Conservation (phyloP, 2,329 filamentous ascomycete species). For the Chaetomium sp. region DNA sequence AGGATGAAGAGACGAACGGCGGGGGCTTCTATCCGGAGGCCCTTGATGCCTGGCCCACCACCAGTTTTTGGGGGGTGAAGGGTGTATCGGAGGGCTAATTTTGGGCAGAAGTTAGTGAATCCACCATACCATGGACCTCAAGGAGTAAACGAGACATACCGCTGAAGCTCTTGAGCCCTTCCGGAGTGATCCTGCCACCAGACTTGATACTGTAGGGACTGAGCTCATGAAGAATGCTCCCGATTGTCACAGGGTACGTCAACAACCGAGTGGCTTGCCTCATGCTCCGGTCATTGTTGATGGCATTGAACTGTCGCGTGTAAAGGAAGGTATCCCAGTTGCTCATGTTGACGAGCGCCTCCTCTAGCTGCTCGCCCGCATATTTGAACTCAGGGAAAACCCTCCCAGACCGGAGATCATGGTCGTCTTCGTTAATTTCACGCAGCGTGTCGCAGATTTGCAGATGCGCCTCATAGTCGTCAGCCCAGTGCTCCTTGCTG, state of each 20-base stretch:
- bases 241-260: slow-evolving; percentile 89
- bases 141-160: slow-evolving; percentile 47
- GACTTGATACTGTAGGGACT: slow-evolving; percentile 81
- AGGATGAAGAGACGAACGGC: slow-evolving; percentile 89
- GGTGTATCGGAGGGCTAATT: slow-evolving; percentile 80
- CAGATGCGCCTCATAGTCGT: slow-evolving; percentile 88
- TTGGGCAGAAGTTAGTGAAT: slow-evolving; percentile 4
- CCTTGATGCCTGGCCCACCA: slow-evolving; percentile 65
- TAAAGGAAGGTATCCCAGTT: slow-evolving; percentile 98
- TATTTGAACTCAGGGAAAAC: slow-evolving; percentile 94
- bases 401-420: slow-evolving; percentile 83
- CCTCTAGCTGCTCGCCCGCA: slow-evolving; percentile 81
- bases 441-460: slow-evolving; percentile 85
- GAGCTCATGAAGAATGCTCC: slow-evolving; percentile 85
- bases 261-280: slow-evolving; percentile 87
- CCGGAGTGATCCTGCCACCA: slow-evolving; percentile 69
- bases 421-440: slow-evolving; percentile 97
- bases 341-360: slow-evolving; percentile 91
- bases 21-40: slow-evolving; percentile 75
- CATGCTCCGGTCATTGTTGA: slow-evolving; percentile 86
- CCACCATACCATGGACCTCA: background rate
- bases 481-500: slow-evolving; percentile 89
- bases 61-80: slow-evolving; percentile 81
- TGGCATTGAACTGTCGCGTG: slow-evolving; percentile 81
- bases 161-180: slow-evolving; percentile 89